phyloP scores from a whole-genome alignment of 805 yeast genomes.

The Naumovozyma dairenensis region DNA sequence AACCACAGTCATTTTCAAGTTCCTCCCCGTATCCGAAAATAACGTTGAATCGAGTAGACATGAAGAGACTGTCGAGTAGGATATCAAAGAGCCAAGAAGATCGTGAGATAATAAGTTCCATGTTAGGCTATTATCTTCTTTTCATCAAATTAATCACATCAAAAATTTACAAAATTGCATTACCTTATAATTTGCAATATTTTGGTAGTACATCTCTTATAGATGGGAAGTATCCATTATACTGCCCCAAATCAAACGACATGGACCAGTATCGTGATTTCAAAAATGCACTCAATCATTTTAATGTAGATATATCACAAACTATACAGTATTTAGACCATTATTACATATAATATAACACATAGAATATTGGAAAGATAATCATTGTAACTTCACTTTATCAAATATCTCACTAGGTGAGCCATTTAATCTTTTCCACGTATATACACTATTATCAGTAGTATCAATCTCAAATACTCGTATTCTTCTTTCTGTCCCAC shows the following conservation, averaged over 20 bases:
- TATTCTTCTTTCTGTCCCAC: conserved; percentile 72
- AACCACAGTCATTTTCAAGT: neutral
- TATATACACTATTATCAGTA: conserved; percentile 31
- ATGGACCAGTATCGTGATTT: conserved; percentile 9
- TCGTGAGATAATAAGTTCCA: conserved; percentile 11
- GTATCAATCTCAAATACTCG: conserved; percentile 62
- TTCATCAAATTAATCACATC: conserved; percentile 16
- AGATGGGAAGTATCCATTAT: conserved; percentile 15
- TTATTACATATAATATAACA: conserved; percentile 34
- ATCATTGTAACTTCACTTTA: no score
- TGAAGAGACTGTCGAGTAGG: neutral
- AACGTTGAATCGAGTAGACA: neutral
- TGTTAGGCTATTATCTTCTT: conserved; percentile 23
- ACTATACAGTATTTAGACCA: conserved; percentile 31
- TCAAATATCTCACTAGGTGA: conserved; percentile 42
- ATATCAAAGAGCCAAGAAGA: conserved; percentile 2
- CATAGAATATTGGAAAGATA: no score
- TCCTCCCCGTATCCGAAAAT: conserved; percentile 4
- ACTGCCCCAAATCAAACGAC: conserved; percentile 11
- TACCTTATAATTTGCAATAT: conserved; percentile 19
- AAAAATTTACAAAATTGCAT: conserved; percentile 11
- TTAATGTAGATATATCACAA: conserved; percentile 21
- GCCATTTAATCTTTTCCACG: conserved; percentile 69
- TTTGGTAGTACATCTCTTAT: conserved; percentile 23
- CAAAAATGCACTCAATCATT: conserved; percentile 11